phyloP scores from a whole-genome alignment of 83 land plant species.

The Thuja plicata region DNA sequence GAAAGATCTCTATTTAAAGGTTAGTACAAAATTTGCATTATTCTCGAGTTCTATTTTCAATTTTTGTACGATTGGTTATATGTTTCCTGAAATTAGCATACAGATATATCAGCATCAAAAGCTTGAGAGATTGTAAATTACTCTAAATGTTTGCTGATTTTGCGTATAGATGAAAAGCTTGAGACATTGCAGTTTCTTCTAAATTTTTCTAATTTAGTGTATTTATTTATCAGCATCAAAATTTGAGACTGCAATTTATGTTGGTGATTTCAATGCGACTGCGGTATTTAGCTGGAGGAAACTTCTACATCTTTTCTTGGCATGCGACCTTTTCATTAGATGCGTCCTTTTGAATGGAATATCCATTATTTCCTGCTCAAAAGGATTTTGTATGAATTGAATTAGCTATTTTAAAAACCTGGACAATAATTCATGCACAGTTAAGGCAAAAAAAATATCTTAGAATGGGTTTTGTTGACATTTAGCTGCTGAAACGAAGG shows the following conservation, averaged over 20 bases:
- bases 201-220: not conserved
- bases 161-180: not conserved
- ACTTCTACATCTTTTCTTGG: not conserved
- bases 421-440: not conserved
- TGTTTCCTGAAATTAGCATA: not conserved
- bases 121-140: not conserved
- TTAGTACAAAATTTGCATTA: not conserved
- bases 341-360: not conserved
- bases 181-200: not conserved
- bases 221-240: not conserved
- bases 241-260: not conserved
- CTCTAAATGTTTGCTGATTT: not conserved
- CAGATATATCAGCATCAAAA: not conserved
- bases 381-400: not conserved
- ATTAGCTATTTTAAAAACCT: not conserved
- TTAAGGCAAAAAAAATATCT: not conserved
- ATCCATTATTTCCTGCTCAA: not conserved
- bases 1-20: not conserved
- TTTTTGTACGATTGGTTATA: not conserved
- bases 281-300: not conserved
- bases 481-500: not conserved
- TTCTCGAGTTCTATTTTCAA: not conserved
- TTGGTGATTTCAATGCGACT: not conserved
- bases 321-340: not conserved
- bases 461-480: not conserved